Conservation (phyloP, 257 asterid species). For the Lantana camara region DNA sequence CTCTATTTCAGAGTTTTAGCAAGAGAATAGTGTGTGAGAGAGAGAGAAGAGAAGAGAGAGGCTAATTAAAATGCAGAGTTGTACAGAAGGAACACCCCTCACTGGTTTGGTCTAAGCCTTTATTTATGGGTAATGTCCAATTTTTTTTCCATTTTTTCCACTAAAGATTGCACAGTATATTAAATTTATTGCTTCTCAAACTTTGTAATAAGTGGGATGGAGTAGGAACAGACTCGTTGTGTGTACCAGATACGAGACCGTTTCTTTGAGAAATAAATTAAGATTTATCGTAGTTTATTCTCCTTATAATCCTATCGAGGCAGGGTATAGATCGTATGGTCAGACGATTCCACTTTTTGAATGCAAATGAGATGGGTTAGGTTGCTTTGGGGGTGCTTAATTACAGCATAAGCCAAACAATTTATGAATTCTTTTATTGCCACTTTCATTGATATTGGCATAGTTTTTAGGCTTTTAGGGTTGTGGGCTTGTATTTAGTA, state of each 20-base stretch:
- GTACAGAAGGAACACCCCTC: slow-evolving; percentile 30
- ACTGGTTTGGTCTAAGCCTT: slow-evolving; percentile 36
- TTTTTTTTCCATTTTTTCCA: slow-evolving; percentile 14
- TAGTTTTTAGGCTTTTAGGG: slow-evolving; percentile 35
- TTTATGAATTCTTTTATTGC: not conserved
- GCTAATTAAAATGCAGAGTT: slow-evolving; percentile 25
- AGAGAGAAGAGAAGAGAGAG: slow-evolving; percentile 28
- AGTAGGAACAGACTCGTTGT: no score
- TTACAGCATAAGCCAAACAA: slow-evolving; percentile 28
- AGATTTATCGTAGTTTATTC: no score
- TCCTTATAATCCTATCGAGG: no score
- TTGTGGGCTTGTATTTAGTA: slow-evolving; percentile 23
- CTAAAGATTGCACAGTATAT: slow-evolving; percentile 2
- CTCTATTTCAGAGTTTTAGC: slow-evolving; percentile 65
- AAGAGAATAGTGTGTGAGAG: slow-evolving; percentile 20
- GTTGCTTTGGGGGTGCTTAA: no score
- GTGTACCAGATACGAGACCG: no score
- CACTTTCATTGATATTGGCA: slow-evolving; percentile 29
- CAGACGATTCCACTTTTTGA: no score
- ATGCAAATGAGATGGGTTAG: no score
- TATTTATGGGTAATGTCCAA: slow-evolving; percentile 37
- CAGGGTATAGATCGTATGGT: no score
- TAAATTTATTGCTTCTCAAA: slow-evolving; percentile 25
- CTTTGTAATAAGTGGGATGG: slow-evolving; percentile 26
- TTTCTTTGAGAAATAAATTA: no score